These are phyloP conservation scores for Nothopassalora personata DNA, from an alignment of 2,329 filamentous ascomycete species.

Conservation along the genomic window DNA sequence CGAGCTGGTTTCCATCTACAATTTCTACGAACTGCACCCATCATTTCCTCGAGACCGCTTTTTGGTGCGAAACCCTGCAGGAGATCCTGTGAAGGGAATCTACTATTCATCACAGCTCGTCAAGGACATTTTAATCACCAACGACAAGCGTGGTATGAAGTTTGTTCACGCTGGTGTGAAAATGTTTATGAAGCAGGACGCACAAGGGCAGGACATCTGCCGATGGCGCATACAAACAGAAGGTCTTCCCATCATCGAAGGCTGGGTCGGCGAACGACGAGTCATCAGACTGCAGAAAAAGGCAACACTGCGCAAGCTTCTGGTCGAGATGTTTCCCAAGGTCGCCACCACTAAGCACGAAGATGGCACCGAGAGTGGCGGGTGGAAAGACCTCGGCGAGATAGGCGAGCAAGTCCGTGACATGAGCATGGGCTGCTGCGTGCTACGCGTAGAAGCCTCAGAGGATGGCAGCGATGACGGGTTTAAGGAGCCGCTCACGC, in stretches of 20 bases:
- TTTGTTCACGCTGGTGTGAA: slow-evolving; percentile 96
- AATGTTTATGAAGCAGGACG: slow-evolving; percentile 98
- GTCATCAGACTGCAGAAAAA: slow-evolving; percentile 70
- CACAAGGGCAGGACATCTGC: slow-evolving; percentile 78
- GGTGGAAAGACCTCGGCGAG: slow-evolving; percentile 73
- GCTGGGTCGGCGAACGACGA: slow-evolving; percentile 76
- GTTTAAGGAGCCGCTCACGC: slow-evolving; percentile 71
- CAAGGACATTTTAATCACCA: slow-evolving; percentile 76
- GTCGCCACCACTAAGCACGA: slow-evolving; percentile 44
- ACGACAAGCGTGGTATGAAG: slow-evolving; percentile 86
- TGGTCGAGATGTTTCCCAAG: slow-evolving; percentile 96
- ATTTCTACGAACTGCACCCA: slow-evolving; percentile 78
- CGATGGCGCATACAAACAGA: slow-evolving; percentile 94
- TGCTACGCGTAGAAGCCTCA: slow-evolving; percentile 62
- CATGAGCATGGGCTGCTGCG: slow-evolving; percentile 85
- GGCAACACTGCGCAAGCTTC: slow-evolving; percentile 72
- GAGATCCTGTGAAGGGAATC: slow-evolving; percentile 84
- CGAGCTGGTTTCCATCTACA: slow-evolving; percentile 69
- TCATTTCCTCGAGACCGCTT: slow-evolving; percentile 87
- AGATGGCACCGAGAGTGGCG: slow-evolving; percentile 50
- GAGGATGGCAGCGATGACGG: slow-evolving; percentile 39
- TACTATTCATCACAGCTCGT: slow-evolving; percentile 89
- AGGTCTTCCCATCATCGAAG: slow-evolving; percentile 83
- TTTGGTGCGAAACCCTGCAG: slow-evolving; percentile 90
- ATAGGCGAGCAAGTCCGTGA: slow-evolving; percentile 77